Base-by-base conservation (phyloP, 768 basidiomycete species). In the Erythrobasidium yunnanense region DNA sequence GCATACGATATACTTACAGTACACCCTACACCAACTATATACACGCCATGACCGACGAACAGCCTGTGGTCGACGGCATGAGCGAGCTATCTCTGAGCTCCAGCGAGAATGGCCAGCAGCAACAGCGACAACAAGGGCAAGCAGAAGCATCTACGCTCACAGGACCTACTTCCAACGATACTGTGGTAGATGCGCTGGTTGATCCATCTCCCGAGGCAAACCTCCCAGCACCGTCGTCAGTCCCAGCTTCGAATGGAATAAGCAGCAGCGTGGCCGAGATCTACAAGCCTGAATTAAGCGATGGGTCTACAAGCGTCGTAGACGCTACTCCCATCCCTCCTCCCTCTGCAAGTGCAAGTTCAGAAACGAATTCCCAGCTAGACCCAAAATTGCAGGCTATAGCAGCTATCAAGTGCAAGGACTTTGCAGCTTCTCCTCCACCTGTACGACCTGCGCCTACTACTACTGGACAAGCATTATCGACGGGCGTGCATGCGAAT, bases 71-170 rank as follows among this genome's bases (percentile, higher is more conserved):
- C n/a, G n/a, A n/a, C n/a, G n/a, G n/a, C n/a, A n/a, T n/a, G n/a
- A n/a, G n/a, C 72, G 76, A 1, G 71, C 70, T 25, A 55, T 75
- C 20, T 75, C 75, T 7, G 73, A 73, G 4, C 74, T 75, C 72
- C 35, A 72, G 20, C 63, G 71, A 11, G 38, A 42, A 42, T 42
- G 11, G 38, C 38, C 11, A 42, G 38, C 38, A 42, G n/a, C n/a
- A 42, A 42, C 11, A n/a, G 38, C 11, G 38, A 42, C 38, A 42
- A n/a, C n/a, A 42, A 11, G 38, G n/a, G 38, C 38, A 11, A 42
- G 11, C 11, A 42, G 11, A n/a, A n/a, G n/a, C n/a, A n/a, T n/a
- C n/a, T n/a, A n/a, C n/a, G 38, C 38, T n/a, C 38, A 42, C 11
- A 11, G 38, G 38, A 11, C 11, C n/a, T 42, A 11, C 11, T 42